Base-by-base conservation (phyloP, 805 yeast species). In the Yarrowia phangngaensis region DNA sequence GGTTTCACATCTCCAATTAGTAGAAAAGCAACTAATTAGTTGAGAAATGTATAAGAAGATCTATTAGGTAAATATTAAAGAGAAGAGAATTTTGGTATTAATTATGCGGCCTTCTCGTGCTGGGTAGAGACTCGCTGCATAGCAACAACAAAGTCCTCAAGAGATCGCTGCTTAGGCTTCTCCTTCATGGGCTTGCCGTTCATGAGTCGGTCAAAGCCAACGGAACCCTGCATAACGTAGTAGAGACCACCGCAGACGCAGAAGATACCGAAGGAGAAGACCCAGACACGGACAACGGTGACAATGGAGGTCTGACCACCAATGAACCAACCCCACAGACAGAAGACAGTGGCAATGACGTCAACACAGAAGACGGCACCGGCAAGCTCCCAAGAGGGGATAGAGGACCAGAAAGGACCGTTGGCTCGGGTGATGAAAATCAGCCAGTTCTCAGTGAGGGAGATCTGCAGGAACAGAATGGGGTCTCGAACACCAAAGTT, bases 331-430 rank as follows among this genome's bases (percentile, higher is more conserved):
- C 96, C 96, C 80, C 86, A 88, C 66, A 87, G 71, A 64, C 87
- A 74, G 81, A 87, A 88, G 79, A 84, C 76, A 56, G 96, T 88
- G 59, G 96, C 95, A 63, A 88, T 72, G 75, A 87, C 71, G 72
- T 87, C 96, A 67, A 87, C 96, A 66, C 72, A 71, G 67, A 85
- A 76, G 62, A 87, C 95, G 63, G 96, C 96, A 75, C 95, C 95
- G 62, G 92, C 61, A 73, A 87, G 80, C 77, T 87, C 95, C 96
- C 96, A 88, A 41, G 96, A 88, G 75, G 96, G 96, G 53, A 76
- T 64, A 36, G 95, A 86, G 53, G 95, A 84, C 96, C 96, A 88
- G 92, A 88, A 88, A 66, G 96, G 95, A 76, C 96, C 96, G 70
- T 79, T 84, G 67, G 95, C 95, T 78, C 96, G 82, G 64, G 96